Percentiles rank a stretch among this genome's conserved stretches.
Conservation (phyloP, 2,329 filamentous ascomycete genomes). For the Aspergillus sp. region DNA sequence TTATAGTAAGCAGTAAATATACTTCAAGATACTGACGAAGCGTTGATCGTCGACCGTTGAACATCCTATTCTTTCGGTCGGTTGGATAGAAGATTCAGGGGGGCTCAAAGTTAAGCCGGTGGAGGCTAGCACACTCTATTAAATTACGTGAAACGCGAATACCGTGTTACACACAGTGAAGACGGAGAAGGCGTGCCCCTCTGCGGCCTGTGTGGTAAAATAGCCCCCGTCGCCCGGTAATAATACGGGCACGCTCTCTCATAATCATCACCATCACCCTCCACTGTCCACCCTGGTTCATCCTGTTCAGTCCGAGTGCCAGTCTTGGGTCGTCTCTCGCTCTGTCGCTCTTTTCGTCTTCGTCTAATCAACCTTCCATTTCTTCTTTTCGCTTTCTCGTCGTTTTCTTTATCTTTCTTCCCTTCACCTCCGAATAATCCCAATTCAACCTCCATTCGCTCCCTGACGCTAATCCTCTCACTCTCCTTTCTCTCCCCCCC, state of each 20-base stretch:
- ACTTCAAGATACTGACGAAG: not conserved
- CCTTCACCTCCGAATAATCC: conserved; percentile 13
- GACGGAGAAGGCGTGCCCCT: not conserved
- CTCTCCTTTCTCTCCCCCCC: conserved; percentile 1
- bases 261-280: not conserved
- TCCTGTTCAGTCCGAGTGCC: not conserved
- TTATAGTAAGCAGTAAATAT: not conserved
- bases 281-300: not conserved
- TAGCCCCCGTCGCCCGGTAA: not conserved
- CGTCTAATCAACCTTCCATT: conserved; percentile 17
- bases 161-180: not conserved
- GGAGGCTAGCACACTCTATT: not conserved
- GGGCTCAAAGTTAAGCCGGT: not conserved
- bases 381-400: conserved; percentile 13
- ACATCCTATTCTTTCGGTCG: not conserved
- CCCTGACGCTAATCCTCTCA: conserved; percentile 9
- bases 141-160: not conserved
- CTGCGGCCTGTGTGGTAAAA: too few relatives aligned
- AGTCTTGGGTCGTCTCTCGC: not conserved
- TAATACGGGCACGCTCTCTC: not conserved
- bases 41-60: not conserved
- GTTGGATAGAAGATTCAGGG: not conserved
- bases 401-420: conserved; percentile 15
- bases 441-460: conserved; percentile 15
- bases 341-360: conserved; percentile 10